Percentiles rank a stretch among this genome's conserved stretches.
Evolutionary conservation across 768 basidiomycete species (phyloP).

Genomic region (Suillus paluster): DNA sequence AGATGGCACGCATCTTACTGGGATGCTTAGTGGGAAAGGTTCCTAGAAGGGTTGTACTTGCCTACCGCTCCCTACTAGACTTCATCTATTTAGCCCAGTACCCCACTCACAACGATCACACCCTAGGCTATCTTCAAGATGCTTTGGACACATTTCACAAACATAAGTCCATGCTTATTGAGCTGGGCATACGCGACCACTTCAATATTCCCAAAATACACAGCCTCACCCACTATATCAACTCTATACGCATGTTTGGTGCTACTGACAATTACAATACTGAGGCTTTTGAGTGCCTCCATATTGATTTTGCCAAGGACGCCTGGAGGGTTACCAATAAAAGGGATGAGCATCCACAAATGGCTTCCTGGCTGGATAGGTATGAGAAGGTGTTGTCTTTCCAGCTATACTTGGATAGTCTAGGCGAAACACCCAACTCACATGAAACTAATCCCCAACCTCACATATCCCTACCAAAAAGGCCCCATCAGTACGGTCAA

Average conservation of each 20-base stretch:
- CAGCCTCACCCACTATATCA: conserved; percentile 10
- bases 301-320: conserved; percentile 47
- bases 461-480: not conserved
- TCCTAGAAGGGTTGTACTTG: conserved; percentile 22
- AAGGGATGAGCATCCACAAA: conserved; percentile 40
- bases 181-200: conserved; percentile 7
- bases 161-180: not conserved
- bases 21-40: conserved; percentile 33
- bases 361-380: conserved; percentile 39
- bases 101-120: conserved; percentile 33
- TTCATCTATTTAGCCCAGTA: conserved; percentile 45
- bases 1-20: conserved; percentile 4
- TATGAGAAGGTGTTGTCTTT: not conserved
- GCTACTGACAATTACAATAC: conserved; percentile 46
- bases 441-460: no score
- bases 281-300: conserved; percentile 24
- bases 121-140: conserved; percentile 25
- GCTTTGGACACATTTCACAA: conserved; percentile 12
- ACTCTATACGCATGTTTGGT: conserved; percentile 29
- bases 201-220: conserved; percentile 20
- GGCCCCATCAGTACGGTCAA: not conserved
- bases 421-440: no score
- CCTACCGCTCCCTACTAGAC: conserved; percentile 30
- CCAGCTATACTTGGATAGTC: not conserved
- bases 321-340: conserved; percentile 40